Conservation (phyloP, 345 rosid species). For the Hypericum perforatum region DNA sequence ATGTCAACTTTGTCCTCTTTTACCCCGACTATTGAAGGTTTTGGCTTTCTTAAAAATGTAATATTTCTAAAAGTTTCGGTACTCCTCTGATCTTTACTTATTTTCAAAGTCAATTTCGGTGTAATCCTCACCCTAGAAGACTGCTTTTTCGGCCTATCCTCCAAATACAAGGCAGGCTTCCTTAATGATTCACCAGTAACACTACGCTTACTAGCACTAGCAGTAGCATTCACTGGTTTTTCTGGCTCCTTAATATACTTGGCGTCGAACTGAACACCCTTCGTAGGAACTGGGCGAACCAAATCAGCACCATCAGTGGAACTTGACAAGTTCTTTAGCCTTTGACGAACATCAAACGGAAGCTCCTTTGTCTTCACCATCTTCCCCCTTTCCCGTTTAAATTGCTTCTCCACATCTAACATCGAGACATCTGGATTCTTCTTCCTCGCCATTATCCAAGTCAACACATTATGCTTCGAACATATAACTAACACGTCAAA, state of each 20-base stretch:
- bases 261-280: conserved; percentile 43
- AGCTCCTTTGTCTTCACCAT: conserved; percentile 43
- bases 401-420: conserved; percentile 67
- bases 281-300: conserved; percentile 63
- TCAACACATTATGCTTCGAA: conserved; percentile 10
- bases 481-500: not conserved
- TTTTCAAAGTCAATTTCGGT: conserved; percentile 56
- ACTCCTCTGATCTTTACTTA: conserved; percentile 41
- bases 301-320: conserved; percentile 49
- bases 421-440: conserved; percentile 66
- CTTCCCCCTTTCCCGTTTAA: conserved; percentile 69
- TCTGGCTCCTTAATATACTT: conserved; percentile 40
- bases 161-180: conserved; percentile 52
- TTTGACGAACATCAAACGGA: conserved; percentile 51
- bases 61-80: conserved; percentile 69
- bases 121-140: conserved; percentile 42
- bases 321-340: conserved; percentile 26
- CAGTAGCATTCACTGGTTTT: conserved; percentile 26
- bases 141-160: conserved; percentile 42
- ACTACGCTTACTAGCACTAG: conserved; percentile 31
- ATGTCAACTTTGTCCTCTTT: conserved; percentile 1
- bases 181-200: conserved; percentile 79
- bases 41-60: conserved; percentile 64
- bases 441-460: conserved; percentile 71
- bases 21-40: conserved; percentile 19